Conservation (phyloP, 2,329 filamentous ascomycete genomes). For the Aspergillus novoparasiticus region DNA sequence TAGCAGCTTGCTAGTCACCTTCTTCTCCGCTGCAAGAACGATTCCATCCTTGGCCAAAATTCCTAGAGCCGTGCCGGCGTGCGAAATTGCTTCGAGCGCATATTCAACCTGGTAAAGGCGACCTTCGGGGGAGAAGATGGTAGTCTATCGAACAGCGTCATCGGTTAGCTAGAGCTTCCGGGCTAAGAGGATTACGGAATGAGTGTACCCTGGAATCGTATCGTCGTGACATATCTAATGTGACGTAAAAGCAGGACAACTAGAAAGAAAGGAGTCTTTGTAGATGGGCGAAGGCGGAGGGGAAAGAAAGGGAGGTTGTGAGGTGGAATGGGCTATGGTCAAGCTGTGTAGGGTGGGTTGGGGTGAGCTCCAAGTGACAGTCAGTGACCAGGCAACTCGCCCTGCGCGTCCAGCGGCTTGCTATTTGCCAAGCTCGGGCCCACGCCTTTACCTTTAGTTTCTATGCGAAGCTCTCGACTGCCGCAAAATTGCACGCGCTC, state of each 20-base stretch:
- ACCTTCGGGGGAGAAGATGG: constrained; percentile 99
- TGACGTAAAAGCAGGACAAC: constrained; percentile 14
- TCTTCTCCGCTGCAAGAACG: constrained; percentile 94
- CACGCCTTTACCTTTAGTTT: constrained; percentile 21
- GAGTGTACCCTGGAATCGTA: constrained; percentile 89
- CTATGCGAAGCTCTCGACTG: constrained; percentile 21
- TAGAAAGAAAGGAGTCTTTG: constrained; percentile 7
- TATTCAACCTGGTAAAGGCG: constrained; percentile 99
- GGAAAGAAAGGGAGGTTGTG: constrained; percentile 8
- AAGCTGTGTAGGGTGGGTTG: constrained; percentile 25
- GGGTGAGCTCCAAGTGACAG: constrained; percentile 35
- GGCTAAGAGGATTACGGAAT: constrained; percentile 22
- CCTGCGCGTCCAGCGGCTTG: constrained; percentile 37
- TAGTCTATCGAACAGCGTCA: constrained; percentile 66
- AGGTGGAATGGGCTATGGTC: constrained; percentile 19
- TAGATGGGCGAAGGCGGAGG: constrained; percentile 4
- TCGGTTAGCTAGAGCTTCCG: constrained; percentile 39
- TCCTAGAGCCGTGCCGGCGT: constrained; percentile 93
- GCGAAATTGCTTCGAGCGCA: constrained; percentile 96
- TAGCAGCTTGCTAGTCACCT: constrained; percentile 97
- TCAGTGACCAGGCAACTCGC: constrained; percentile 38
- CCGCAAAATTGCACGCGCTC: constrained; percentile 15
- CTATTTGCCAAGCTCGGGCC: constrained; percentile 44
- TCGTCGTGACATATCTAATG: constrained; percentile 80
- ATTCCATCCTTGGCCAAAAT: constrained; percentile 98